These are phyloP conservation scores for Aspergillus cejpii DNA, from an alignment of 2,329 filamentous ascomycete genomes.

Conservation along the genomic window DNA sequence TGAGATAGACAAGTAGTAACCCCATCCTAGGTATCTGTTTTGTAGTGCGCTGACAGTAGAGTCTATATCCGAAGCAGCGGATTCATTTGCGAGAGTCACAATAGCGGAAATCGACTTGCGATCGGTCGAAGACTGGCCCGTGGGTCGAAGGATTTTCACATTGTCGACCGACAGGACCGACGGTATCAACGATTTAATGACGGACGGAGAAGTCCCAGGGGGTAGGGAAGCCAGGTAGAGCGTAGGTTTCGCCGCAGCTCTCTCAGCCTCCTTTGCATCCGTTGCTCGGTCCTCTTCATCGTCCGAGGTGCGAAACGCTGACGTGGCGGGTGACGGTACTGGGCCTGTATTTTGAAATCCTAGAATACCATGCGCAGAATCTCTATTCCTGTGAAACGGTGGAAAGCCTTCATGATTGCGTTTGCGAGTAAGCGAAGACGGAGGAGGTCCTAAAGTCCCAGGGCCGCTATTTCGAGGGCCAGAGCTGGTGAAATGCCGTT, in stretches of 20 bases:
- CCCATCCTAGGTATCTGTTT: slow-evolving; percentile 77
- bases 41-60: slow-evolving; percentile 68
- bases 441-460: slow-evolving; percentile 43
- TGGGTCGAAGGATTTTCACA: slow-evolving; percentile 61
- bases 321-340: slow-evolving; percentile 22
- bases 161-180: slow-evolving; percentile 60
- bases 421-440: slow-evolving; percentile 39
- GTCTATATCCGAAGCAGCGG: slow-evolving; percentile 76
- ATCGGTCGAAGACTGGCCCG: slow-evolving; percentile 47
- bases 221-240: slow-evolving; percentile 51
- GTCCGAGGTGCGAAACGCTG: slow-evolving; percentile 39
- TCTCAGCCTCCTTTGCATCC: slow-evolving; percentile 41
- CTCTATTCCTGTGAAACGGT: slow-evolving; percentile 35
- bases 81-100: slow-evolving; percentile 72
- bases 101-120: slow-evolving; percentile 70
- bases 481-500: slow-evolving; percentile 55
- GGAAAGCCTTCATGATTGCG: slow-evolving; percentile 40
- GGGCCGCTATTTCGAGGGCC: slow-evolving; percentile 45
- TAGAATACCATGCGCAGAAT: slow-evolving; percentile 34
- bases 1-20: slow-evolving; percentile 72
- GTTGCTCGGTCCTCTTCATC: slow-evolving; percentile 41
- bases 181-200: slow-evolving; percentile 45
- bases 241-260: slow-evolving; percentile 49
- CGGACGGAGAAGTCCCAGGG: slow-evolving; percentile 46
- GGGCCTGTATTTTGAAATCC: slow-evolving; percentile 33